Percentiles rank a stretch among this genome's conserved stretches.
Evolutionary conservation across 371 early-diverging fungal genomes (phyloP).

Genomic region (Apophysomyces ossiformis): DNA sequence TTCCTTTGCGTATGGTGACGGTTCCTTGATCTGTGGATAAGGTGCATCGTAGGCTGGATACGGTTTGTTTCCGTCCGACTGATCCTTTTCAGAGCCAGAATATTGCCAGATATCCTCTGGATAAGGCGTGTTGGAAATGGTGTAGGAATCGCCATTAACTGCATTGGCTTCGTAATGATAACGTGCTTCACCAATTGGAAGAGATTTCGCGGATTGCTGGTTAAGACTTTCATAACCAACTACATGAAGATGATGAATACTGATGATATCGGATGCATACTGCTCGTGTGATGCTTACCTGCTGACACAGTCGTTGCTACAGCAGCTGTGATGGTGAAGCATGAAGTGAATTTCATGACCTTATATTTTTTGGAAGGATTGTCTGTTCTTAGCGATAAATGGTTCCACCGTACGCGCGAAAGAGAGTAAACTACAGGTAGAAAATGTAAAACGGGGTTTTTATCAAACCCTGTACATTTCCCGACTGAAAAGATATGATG

Average conservation of each 20-base stretch:
- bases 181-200: background rate
- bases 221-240: background rate
- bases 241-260: background rate
- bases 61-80: background rate
- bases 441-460: slow-evolving; percentile 6
- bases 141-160: background rate
- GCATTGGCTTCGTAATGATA: background rate
- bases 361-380: background rate
- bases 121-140: background rate
- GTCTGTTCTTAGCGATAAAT: background rate
- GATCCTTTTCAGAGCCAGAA: background rate
- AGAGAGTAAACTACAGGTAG: background rate
- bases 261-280: background rate
- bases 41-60: background rate
- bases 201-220: background rate
- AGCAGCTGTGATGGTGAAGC: slow-evolving; percentile 2
- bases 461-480: slow-evolving; percentile 1
- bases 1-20: no score
- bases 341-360: background rate
- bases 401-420: background rate
- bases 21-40: background rate
- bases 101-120: background rate
- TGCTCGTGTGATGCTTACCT: background rate
- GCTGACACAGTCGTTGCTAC: slow-evolving; percentile 8
- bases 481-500: slow-evolving; percentile 8